These are phyloP conservation scores for Nectriaceae sp. DNA, from an alignment of 2,329 filamentous ascomycete genomes.

Conservation along the genomic window DNA sequence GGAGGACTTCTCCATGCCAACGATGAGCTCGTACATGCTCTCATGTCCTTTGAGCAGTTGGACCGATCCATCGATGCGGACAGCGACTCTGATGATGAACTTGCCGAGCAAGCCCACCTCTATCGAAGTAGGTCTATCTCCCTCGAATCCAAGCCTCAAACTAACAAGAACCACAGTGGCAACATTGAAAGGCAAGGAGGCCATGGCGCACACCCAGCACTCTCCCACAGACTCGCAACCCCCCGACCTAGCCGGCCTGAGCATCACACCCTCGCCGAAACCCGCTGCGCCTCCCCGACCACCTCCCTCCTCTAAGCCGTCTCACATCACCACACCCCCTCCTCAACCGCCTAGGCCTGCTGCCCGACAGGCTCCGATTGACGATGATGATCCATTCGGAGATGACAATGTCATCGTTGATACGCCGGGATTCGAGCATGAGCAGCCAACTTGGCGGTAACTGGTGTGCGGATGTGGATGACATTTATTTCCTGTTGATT, in stretches of 20 bases:
- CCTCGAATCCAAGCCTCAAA: slow-evolving; percentile 11
- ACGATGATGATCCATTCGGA: slow-evolving; percentile 85
- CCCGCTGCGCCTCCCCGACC: slow-evolving; percentile 46
- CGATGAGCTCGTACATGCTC: slow-evolving; percentile 88
- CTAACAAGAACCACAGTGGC: slow-evolving; percentile 46
- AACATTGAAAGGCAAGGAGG: slow-evolving; percentile 52
- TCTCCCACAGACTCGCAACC: slow-evolving; percentile 43
- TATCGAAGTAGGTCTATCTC: slow-evolving; percentile 55
- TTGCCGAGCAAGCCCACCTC: slow-evolving; percentile 66
- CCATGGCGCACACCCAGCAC: slow-evolving; percentile 39
- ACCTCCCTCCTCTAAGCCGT: slow-evolving; percentile 26
- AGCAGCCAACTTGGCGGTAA: slow-evolving; percentile 34
- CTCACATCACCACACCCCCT: slow-evolving; percentile 13
- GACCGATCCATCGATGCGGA: slow-evolving; percentile 81
- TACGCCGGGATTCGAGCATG: slow-evolving; percentile 33
- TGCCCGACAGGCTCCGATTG: slow-evolving; percentile 44
- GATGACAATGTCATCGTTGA: slow-evolving; percentile 74
- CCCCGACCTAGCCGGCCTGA: slow-evolving; percentile 48
- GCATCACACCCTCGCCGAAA: slow-evolving; percentile 42
- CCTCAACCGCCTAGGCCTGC: slow-evolving; percentile 20
- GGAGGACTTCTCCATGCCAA: slow-evolving; percentile 91
- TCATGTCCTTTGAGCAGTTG: slow-evolving; percentile 94
- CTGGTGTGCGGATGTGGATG: too few species aligned
- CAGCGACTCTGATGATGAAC: slow-evolving; percentile 69
- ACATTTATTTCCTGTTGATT: too few species aligned